Base-by-base conservation (phyloP, 352 stramenopile genomes). In the Aphanomyces euteiches region DNA sequence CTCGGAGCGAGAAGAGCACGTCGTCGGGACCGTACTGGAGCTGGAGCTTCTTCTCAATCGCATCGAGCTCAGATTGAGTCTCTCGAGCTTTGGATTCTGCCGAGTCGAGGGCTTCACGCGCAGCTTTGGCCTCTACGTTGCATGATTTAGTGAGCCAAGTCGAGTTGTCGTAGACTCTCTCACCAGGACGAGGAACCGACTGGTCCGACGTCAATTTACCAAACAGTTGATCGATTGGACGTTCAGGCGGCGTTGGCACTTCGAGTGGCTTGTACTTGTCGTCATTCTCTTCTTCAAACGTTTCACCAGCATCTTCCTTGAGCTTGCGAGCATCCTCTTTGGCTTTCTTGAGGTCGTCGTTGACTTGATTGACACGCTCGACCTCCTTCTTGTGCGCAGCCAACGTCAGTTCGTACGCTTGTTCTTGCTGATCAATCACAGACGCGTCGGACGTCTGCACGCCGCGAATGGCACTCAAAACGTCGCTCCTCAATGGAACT, bases 11-110 rank as follows among this genome's bases (percentile, higher is more conserved):
- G 56, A 89, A 88, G 36, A 96, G 82, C 0, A 92, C 36, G 40
- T 79, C 72, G 54, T 94, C 77, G 4, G 67, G 67, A 5, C 87
- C 88, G 56, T 94, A 96, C 47, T 79, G 36, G 65, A 88, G 84
- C 10, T 75, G 53, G 45, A 93, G 6, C 4, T 75, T 28, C 7
- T 74, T 73, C 45, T 89, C 72, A 2, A 78, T 71, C 2, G 75
- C 75, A 7, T 54, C 61, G 6, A 87, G 67, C 19, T 79, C 76
- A 7, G 72, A 72, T 47, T 87, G 65, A 3, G 45, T 50, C 3
- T 72, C 71, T 6, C 53, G 67, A 4, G 88, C 59, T 57, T 90
- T 77, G 8, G 68, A 67, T 45, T 78, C 79, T 6, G 75, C 76
- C 13, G 87, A 76, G 19, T 81, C 70, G 28, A 80, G 75, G 28